Evolutionary conservation across 306 rosid species (phyloP).

Genomic region (Carpinus viminea): DNA sequence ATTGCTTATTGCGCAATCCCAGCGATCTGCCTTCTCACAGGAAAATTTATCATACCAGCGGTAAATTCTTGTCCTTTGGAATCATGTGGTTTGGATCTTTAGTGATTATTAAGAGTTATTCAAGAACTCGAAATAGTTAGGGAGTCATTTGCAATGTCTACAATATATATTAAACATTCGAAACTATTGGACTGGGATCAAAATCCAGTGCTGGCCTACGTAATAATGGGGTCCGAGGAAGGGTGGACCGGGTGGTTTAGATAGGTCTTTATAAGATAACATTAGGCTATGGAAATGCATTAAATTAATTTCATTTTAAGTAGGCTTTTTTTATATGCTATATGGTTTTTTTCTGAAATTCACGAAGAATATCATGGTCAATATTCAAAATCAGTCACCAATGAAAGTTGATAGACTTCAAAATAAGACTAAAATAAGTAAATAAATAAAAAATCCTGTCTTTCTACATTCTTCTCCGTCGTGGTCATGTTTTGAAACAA

Average conservation of each 20-base stretch:
- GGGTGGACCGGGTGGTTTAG: background rate
- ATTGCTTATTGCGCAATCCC: conserved; percentile 87
- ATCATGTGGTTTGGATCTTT: background rate
- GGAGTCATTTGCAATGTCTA: no score
- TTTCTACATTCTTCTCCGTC: background rate
- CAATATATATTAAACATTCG: no score
- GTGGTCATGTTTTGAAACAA: background rate
- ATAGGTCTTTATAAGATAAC: background rate
- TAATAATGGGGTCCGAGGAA: background rate
- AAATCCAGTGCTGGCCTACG: background rate
- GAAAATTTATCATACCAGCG: conserved; percentile 96
- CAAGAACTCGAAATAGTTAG: conserved; percentile 2
- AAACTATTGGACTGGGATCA: background rate
- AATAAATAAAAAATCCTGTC: background rate
- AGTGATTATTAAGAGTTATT: conserved; percentile 3
- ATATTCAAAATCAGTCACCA: background rate
- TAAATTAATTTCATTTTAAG: background rate
- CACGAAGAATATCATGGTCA: no score
- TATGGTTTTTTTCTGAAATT: no score
- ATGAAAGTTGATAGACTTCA: no score
- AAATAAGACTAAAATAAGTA: no score
- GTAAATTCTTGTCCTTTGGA: conserved; percentile 46
- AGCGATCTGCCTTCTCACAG: conserved; percentile 94
- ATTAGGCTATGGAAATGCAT: background rate
- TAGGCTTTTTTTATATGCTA: background rate